Evolutionary conservation across 495 filamentous ascomycete genomes (phyloP).

Genomic region (Barbatosphaeria neglecta): DNA sequence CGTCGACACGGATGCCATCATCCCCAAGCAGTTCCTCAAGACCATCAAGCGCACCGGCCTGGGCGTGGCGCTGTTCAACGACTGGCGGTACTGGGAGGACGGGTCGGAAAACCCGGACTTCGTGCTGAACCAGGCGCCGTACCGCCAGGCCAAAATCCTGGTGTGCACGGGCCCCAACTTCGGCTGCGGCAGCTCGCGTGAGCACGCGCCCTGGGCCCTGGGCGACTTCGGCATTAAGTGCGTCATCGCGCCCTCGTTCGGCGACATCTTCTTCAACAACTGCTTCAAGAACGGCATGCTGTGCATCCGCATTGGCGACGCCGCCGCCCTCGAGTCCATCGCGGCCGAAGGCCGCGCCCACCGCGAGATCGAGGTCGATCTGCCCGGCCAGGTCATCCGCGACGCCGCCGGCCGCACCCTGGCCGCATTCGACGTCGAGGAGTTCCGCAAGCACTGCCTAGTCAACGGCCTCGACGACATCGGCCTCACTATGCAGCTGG

Average conservation of each 20-base stretch:
- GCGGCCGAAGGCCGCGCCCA: conserved; percentile 73
- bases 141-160: conserved; percentile 76
- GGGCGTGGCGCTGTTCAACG: conserved; percentile 75
- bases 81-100: conserved; percentile 62
- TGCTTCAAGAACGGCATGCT: conserved; percentile 99
- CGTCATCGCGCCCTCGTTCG: conserved; percentile 84
- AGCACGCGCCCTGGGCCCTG: conserved; percentile 96
- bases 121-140: conserved; percentile 82
- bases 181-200: conserved; percentile 84
- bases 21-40: conserved; percentile 98
- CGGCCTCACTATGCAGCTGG: conserved; percentile 83
- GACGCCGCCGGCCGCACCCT: conserved; percentile 60
- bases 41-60: conserved; percentile 97
- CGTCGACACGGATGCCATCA: conserved; percentile 96
- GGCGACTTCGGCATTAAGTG: conserved; percentile 93
- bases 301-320: conserved; percentile 63
- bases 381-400: conserved; percentile 74
- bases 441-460: conserved; percentile 88
- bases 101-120: conserved; percentile 69
- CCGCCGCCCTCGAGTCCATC: conserved; percentile 53
- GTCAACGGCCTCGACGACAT: conserved; percentile 95
- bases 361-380: conserved; percentile 81
- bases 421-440: conserved; percentile 72
- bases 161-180: conserved; percentile 93
- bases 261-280: conserved; percentile 99